A percentile compares a stretch with the other conserved stretches of the same genome.
These are phyloP conservation scores for Ilyonectria destructans DNA, from an alignment of 2,329 filamentous ascomycete genomes.

Conservation along the genomic window DNA sequence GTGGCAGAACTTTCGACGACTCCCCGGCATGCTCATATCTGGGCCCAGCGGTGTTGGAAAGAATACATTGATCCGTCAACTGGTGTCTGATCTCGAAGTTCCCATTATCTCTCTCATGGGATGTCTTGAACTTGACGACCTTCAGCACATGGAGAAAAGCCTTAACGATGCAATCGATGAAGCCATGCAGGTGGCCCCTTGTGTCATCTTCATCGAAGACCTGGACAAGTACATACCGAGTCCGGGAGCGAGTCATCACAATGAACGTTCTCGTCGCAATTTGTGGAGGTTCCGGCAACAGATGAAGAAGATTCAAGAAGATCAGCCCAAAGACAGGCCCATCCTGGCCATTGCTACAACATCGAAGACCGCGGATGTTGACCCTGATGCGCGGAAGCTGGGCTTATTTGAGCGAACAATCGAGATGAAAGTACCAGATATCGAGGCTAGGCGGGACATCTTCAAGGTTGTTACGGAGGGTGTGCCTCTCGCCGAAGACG, in stretches of 20 bases:
- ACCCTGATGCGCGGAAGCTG: conserved; percentile 81
- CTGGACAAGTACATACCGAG: conserved; percentile 90
- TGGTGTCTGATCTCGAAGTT: conserved; percentile 80
- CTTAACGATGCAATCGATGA: conserved; percentile 74
- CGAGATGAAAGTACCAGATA: conserved; percentile 89
- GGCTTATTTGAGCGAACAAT: conserved; percentile 89
- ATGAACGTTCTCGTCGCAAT: conserved; percentile 92
- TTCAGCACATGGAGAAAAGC: conserved; percentile 58
- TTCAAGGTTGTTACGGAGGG: conserved; percentile 80
- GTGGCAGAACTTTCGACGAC: conserved; percentile 32
- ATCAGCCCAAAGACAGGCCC: conserved; percentile 79
- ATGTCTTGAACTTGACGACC: conserved; percentile 58
- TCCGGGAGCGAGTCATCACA: conserved; percentile 81
- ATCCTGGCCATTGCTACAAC: conserved; percentile 95
- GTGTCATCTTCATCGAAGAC: conserved; percentile 92
- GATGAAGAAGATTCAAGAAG: conserved; percentile 85
- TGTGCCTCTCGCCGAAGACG: conserved; percentile 75
- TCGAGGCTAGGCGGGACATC: conserved; percentile 84
- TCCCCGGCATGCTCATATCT: conserved; percentile 78
- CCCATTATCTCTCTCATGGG: conserved; percentile 75
- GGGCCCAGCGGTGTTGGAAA: conserved; percentile 88
- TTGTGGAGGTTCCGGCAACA: conserved; percentile 87
- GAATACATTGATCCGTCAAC: conserved; percentile 81
- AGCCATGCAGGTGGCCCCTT: conserved; percentile 88
- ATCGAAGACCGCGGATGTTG: conserved; percentile 88